Base-by-base conservation (phyloP, 2,329 filamentous ascomycete genomes). In the Aspergillus ochraceus region DNA sequence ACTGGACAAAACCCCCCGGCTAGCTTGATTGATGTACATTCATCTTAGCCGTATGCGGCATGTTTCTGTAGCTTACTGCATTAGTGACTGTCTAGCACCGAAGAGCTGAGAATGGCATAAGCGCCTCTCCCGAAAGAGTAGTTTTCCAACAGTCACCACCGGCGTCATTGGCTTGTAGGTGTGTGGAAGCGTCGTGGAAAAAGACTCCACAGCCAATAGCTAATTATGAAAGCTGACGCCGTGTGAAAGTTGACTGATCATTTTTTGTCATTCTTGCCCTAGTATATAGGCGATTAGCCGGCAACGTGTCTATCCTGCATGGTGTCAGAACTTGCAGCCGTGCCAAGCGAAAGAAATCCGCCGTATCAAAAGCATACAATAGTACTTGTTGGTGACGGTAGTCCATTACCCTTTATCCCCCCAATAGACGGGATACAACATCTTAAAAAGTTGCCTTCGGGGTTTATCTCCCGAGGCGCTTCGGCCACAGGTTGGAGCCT, bases 41-140 rank as follows among this genome's bases (percentile, higher is more conserved):
- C 3, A 24, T 47, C 20, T 47, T 17, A 14, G 4, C 45, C 22
- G 22, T 47, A 47, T 47, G 45, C 22, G 45, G 45, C 22, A 11
- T 9, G 9, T 14, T 47, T 47, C 22, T 47, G 45, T 17, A 42
- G 45, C 45, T 47, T 47, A 47, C 45, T 47, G 45, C 45, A 24
- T 47, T 47, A 47, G 45, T 24, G 19, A 24, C 10, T 22, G 45
- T 5, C 6, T 42, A 42, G 39, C 29, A 50, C 14, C 49, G 47
- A 54, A 36, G 6, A 19, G 17, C 45, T 54, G 52, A 52, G 52
- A n/a, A 36, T 51, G 19, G 26, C 45, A 58, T 54, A 46, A 49
- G 59, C 39, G 54, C 46, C 19, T 55, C 51, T 39, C 51, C 20
- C 55, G 22, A 54, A 58, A 30, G 17, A 46, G 59, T 51, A 54